Evolutionary conservation across 1,284 basidiomycete species (phyloP), one percentile per base, ranked within the genome.

Genomic region (Cryptococcus jaspeensis): DNA sequence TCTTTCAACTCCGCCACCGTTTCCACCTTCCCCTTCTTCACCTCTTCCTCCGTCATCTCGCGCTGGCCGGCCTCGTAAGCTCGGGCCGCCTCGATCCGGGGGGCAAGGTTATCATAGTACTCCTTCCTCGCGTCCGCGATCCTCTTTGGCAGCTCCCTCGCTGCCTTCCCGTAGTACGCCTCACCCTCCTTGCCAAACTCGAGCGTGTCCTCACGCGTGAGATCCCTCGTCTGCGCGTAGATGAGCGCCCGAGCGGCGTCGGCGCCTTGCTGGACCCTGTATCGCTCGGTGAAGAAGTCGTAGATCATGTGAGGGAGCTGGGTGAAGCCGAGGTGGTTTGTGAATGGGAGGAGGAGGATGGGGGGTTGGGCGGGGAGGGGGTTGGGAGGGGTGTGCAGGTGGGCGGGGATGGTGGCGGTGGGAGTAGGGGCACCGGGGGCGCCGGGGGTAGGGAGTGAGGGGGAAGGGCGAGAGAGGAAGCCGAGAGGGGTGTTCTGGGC

Each of bases 281-380:
- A 78, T n/a, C 92, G 86, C 72, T 90, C 87, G 70, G 92, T 93
- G 81, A 97, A 98, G 78, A 92, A 95, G 66, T 88, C 88, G 82
- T 85, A 87, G 54, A 97, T 84, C 87, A 96, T 94, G 62, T 84
- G 78, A 5, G 94, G 93, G 59, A 97, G 87, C 70, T 92, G 90
- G 40, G 81, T 82, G 76, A 96, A 85, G 15, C 95, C 94, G 55
- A 97, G 84, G 64, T 89, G 83, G 70, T 95, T 88, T 53, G 84
- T 82, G 78, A 90, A 97, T n/a, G 90, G 85, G 36, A 97, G 86
- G 55, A 97, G 83, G 50, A 94, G 84, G 55, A 97, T 79, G 1
- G 94, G 89, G 0, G 94, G 89, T 51, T 89, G 86, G 0, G 84
- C 81, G 1, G 92, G 89, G 49, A 97, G 83, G 6, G 76, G 71